Evolutionary conservation across 805 yeast species (phyloP), one percentile per base, ranked within the genome.

Genomic region (Hanseniaspora valbyensis): DNA sequence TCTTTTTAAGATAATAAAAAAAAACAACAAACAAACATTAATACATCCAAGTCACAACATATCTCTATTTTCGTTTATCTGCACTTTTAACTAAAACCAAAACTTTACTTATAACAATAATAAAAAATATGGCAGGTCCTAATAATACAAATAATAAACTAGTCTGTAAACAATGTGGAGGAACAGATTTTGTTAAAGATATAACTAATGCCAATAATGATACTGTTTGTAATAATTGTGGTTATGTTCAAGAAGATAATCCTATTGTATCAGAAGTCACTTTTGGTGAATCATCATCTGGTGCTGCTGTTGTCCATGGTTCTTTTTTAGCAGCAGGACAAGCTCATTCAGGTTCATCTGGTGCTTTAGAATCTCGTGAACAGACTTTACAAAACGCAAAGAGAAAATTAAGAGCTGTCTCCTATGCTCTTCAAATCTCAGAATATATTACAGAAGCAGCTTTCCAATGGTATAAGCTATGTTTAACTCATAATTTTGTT

Each of bases 291-390:
- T 75, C 89, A 2, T 74, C 95, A 18, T 74, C 82, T 24, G 99
- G 99, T 58, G 96, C 95, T 13, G 96, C 98, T 32, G 78, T 84
- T 45, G 95, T 92, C 1, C 95, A 90, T 57, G 99, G 99, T 61
- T 78, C 95, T 43, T 89, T 86, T 72, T 82, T 92, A 32, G 86
- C 87, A 40, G 83, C 87, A 0, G 96, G 86, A 59, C 96, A 89
- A 66, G 67, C 80, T 1, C 76, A 85, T 63, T 84, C 87, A 40
- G 75, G 85, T 37, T 77, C 80, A 1, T 48, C 51, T 13, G 72
- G 81, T 43, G 86, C 94, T 4, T 67, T 85, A 64, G 96, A 89
- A 59, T 80, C 92, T 37, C 73, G 96, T 46, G 95, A 86, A 55
- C 94, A 87, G 59, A 92, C 98, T 0, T 64, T 92, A 33, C 77